A percentile compares a stretch with the other conserved stretches of the same genome.
Conservation (phyloP, 129 eudicot species). For the Flaveria ramosissima region DNA sequence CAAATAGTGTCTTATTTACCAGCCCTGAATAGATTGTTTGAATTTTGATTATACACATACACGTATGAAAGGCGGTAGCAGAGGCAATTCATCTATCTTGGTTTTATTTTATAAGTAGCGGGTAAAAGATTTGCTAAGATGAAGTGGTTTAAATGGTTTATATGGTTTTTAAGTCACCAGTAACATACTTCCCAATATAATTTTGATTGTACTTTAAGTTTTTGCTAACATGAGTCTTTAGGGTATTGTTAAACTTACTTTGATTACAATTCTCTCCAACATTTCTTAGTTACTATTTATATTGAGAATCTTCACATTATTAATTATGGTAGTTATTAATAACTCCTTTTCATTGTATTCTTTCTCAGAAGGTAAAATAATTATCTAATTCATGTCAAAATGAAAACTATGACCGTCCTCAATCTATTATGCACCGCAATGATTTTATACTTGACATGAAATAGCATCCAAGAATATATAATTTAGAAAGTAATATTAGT, state of each 20-base stretch:
- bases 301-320: not conserved
- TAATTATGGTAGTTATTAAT: slow-evolving; percentile 3
- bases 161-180: not conserved
- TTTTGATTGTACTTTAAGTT: not conserved
- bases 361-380: not conserved
- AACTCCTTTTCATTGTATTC: not conserved
- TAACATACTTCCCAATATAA: slow-evolving; percentile 7
- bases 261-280: not conserved
- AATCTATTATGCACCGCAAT: not conserved
- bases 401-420: not conserved
- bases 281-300: not conserved
- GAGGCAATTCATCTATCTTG: not conserved
- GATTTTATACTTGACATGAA: not conserved
- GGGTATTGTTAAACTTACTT: not conserved
- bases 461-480: not conserved
- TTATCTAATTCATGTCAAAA: not conserved
- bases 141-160: not conserved
- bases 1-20: not conserved
- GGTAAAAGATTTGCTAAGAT: not conserved
- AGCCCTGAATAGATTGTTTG: slow-evolving; percentile 2
- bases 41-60: slow-evolving; percentile 3
- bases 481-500: not conserved
- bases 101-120: not conserved
- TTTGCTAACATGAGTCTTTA: not conserved
- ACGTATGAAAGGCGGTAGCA: not conserved